phyloP scores from a whole-genome alignment of 2,329 filamentous ascomycete genomes.

The Akanthomyces dipterigenus region DNA sequence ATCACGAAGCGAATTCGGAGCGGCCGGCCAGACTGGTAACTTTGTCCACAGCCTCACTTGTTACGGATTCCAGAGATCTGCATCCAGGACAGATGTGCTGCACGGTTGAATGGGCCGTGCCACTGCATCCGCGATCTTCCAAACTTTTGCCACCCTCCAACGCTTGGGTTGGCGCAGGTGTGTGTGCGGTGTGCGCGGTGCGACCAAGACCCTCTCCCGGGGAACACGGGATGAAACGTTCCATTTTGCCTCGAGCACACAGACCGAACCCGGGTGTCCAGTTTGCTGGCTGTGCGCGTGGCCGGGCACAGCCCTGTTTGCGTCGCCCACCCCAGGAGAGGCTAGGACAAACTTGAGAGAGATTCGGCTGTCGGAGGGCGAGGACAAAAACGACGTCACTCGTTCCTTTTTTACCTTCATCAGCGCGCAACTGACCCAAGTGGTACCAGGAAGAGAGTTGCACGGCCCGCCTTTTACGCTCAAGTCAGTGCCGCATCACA shows the following conservation, averaged over 20 bases:
- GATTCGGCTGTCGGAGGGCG: background rate
- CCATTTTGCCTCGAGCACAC: slow-evolving; percentile 13
- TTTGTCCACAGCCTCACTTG: too few species aligned
- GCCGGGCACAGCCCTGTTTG: background rate
- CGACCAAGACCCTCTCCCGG: slow-evolving; percentile 1
- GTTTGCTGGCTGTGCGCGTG: background rate
- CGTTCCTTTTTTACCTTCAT: background rate
- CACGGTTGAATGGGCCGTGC: too few species aligned
- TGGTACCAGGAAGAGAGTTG: too few species aligned
- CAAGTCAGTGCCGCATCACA: background rate
- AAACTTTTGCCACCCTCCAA: background rate
- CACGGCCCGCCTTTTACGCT: too few species aligned
- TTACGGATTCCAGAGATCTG: too few species aligned
- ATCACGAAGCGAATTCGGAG: too few species aligned
- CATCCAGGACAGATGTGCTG: too few species aligned
- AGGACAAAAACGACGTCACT: background rate
- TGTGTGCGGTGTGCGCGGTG: background rate
- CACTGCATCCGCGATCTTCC: background rate
- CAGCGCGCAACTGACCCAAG: too few species aligned
- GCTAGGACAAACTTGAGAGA: too few species aligned
- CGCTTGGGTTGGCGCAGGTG: background rate
- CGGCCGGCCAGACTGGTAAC: too few species aligned
- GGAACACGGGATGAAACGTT: slow-evolving; percentile 17
- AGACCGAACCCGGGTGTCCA: background rate
- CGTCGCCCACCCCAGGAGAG: background rate